Evolutionary conservation across 208 protist species (phyloP), one percentile per base, ranked within the genome.

Genomic region (Pavlovales sp.): DNA sequence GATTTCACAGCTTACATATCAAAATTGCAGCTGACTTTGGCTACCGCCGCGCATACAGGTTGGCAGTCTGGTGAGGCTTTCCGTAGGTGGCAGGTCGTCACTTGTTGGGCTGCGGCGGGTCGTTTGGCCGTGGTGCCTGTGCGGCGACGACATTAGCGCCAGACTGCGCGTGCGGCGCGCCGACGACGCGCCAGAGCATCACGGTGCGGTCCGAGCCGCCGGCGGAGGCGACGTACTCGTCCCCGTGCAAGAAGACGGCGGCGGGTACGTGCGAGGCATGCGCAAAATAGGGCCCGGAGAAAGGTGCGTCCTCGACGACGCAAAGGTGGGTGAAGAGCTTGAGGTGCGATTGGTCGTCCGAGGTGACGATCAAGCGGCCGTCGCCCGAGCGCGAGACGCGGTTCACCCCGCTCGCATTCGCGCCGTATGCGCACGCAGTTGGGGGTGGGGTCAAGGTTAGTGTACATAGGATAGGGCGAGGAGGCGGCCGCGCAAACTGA

Each of bases 301-400:
- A 71, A 22, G 77, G 77, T 39, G 77, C 77, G 37, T 81, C 38
- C 77, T 81, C 38, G 2, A 81, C 77, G 77, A 81, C 39, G 77
- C 77, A 81, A 14, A 39, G 77, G 77, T 39, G 32, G 77, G 10
- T 1, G 77, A 81, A 81, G 1, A 81, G 77, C 77, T 81, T 81
- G 77, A 81, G 40, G 8, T n/a, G 28, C 1, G 34, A n/a, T 10
- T 41, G 37, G 77, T 81, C 77, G 39, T 81, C 77, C 77, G 77
- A n/a, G 41, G 38, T 81, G 39, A 81, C 34, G 28, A 81, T 22
- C 77, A 81, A 32, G 2, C 22, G 2, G 37, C 77, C 77, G 32
- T 81, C 77, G 39, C 18, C 5, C 7, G 75, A 79, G 75, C 75
- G 75, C n/a, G 2, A 71, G 22, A 71, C 57, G 57, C 57, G 57